These are phyloP conservation scores for Candida quercuum DNA, from an alignment of 805 yeast genomes.

Conservation along the genomic window DNA sequence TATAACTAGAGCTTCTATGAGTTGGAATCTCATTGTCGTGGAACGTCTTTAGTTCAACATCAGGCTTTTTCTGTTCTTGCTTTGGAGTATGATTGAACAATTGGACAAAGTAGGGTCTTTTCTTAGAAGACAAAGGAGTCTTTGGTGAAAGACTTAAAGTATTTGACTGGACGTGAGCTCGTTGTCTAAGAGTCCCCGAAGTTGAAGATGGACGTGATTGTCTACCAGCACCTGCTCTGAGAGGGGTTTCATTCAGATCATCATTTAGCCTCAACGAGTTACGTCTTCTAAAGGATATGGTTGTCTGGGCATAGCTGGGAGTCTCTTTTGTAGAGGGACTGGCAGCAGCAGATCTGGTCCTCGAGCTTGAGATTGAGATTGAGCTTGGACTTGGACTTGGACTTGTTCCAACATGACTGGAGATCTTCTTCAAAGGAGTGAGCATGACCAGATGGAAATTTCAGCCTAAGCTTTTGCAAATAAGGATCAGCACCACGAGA, in stretches of 20 bases:
- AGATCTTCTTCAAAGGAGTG: too few species aligned
- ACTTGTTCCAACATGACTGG: too few species aligned
- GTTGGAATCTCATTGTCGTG: background rate
- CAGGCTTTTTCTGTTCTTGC: background rate
- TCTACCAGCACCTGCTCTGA: conserved; percentile 7
- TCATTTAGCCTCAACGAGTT: background rate
- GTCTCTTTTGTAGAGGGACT: background rate
- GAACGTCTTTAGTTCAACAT: background rate
- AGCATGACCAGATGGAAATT: too few species aligned
- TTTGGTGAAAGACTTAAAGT: too few species aligned
- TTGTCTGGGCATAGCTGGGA: conserved; percentile 21
- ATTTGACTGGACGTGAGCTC: too few species aligned
- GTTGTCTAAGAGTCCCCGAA: background rate
- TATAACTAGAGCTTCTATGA: conserved; percentile 9
- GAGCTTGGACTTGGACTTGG: too few species aligned
- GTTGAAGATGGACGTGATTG: conserved; percentile 6
- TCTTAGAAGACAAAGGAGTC: conserved; percentile 3
- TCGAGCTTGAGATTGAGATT: too few species aligned
- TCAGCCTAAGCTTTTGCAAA: too few species aligned
- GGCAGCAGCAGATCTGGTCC: too few species aligned
- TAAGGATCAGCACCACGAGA: too few species aligned
- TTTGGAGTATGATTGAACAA: conserved; percentile 2
- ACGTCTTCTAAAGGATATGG: conserved; percentile 12
- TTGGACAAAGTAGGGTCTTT: conserved; percentile 7
- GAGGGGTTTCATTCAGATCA: background rate